phyloP scores from a whole-genome alignment of 805 yeast genomes.

The Saccharomycopsis schoenii region DNA sequence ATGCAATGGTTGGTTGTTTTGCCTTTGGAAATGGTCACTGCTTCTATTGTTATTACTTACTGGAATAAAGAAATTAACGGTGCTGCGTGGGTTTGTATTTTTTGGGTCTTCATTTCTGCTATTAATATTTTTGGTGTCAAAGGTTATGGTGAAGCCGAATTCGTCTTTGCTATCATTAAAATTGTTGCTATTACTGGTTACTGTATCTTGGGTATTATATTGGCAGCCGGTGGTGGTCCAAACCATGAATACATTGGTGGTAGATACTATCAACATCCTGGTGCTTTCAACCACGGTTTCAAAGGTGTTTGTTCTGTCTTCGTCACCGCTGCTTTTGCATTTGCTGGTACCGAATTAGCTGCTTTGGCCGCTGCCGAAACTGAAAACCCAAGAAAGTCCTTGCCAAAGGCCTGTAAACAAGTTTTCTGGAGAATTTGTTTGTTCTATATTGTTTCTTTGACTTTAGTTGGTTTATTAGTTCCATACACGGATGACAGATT shows the following conservation, averaged over 20 bases:
- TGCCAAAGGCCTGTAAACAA: conserved; percentile 71
- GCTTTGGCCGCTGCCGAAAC: conserved; percentile 76
- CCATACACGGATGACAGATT: conserved; percentile 46
- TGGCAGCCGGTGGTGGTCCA: conserved; percentile 42
- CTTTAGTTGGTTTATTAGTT: conserved; percentile 57
- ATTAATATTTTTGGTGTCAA: conserved; percentile 47
- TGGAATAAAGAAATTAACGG: conserved; percentile 45
- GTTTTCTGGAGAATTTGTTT: conserved; percentile 73
- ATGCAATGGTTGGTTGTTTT: conserved; percentile 47
- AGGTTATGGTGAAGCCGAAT: conserved; percentile 48
- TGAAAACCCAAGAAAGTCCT: conserved; percentile 50
- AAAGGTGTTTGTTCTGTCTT: conserved; percentile 45
- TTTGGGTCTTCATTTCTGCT: conserved; percentile 36
- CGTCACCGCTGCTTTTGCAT: conserved; percentile 65
- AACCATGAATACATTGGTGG: conserved; percentile 35
- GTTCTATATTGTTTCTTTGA: conserved; percentile 55
- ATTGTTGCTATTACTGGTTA: conserved; percentile 42
- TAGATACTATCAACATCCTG: conserved; percentile 37
- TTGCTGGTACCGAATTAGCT: conserved; percentile 64
- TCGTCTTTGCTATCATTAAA: conserved; percentile 38
- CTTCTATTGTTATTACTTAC: conserved; percentile 45
- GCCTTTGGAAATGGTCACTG: conserved; percentile 53
- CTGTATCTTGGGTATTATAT: conserved; percentile 41
- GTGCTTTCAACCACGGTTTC: conserved; percentile 35
- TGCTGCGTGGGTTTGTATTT: conserved; percentile 55